Evolutionary conservation across 2,329 filamentous ascomycete species (phyloP), one percentile per base, ranked within the genome.

Genomic region (Salinomyces thailandicus): DNA sequence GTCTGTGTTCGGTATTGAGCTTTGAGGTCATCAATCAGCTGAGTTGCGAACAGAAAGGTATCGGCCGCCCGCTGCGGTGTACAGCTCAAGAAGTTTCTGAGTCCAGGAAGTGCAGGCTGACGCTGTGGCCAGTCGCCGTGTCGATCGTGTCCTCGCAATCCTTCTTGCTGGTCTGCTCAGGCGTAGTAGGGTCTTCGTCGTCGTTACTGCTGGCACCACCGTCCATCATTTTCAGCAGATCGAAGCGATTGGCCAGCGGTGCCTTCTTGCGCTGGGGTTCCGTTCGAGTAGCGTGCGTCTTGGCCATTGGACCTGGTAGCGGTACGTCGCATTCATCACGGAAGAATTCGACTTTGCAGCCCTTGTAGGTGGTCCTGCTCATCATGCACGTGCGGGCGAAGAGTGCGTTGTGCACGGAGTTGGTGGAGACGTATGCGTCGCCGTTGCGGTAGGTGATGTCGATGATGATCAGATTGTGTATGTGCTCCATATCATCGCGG

Each of bases 321-420:
- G 77, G 69, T 38, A 72, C 68, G 24, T 74, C 72, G 52, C 85
- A 93, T 48, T 87, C 81, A 49, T 93, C 85, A 0, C 64, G 58
- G 42, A 70, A 76, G 70, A 77, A 89, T 11, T 79, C 75, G 46
- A 93, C 80, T 43, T 70, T 77, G 41, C 70, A 75, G 15, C 73
- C 69, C 52, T 79, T 84, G 63, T 91, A 93, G 18, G 69, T 70
- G 11, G 72, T 75, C 38, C 61, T 58, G 38, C 62, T 67, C 72
- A 81, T 78, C 79, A 93, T 82, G 62, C 84, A 91, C 7, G 74
- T 82, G 13, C 75, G 73, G 6, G 84, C 83, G 58, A 79, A 84
- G 35, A 85, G 69, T 8, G 84, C 81, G 43, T 81, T 79, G 51
- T 80, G 72, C 7, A 93, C 71, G 0, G 83, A 85, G 57, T 87